Base-by-base conservation (phyloP, 2,329 filamentous ascomycete species). In the Cryphonectria parasitica region DNA sequence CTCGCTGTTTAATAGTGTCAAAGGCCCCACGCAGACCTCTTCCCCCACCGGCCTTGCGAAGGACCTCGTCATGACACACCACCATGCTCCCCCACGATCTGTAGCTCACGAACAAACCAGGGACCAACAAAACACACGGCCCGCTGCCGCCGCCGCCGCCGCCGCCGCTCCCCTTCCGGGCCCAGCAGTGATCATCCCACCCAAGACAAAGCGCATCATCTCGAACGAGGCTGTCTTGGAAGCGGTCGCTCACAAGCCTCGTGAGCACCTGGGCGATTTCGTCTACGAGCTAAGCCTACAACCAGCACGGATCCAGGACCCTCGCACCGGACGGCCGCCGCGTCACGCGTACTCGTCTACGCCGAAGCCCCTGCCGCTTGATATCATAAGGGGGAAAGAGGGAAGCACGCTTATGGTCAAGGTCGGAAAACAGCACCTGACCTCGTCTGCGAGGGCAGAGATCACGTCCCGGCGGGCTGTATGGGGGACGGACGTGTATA, bases 401-500 rank as follows among this genome's bases (percentile, higher is more conserved):
- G 98, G 98, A 76, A 97, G 94, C 78, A 97, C 93, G 0, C 89
- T 97, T 73, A 98, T 94, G 0, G 87, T 99, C 72, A 93, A 96
- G 76, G 90, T 99, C 8, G 92, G 95, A 2, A 89, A 92, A 39
- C 88, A 92, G 64, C 94, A 96, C 76, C 84, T 99, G 10, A 88
- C 88, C 11, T 80, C 89, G 0, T 82, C 85, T 10, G 88, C 92
- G 34, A 88, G 95, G 41, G 92, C 96, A 78, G 93, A 97, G 74
- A 95, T 98, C 66, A 97, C 94, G 15, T 83, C 89, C 10, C 88
- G 93, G 45, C 88, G 92, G 28, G 92, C 93, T 10, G 80, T 99
- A 0, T 99, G 95, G 95, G 96, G 96, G 0, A 96, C 94, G 0
- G 95, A 97, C 52, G 88, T 99, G 8, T 98, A 98, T 78, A 97